phyloP scores from a whole-genome alignment of 371 early-diverging fungal species.

The Dinochytrium kinnereticum region DNA sequence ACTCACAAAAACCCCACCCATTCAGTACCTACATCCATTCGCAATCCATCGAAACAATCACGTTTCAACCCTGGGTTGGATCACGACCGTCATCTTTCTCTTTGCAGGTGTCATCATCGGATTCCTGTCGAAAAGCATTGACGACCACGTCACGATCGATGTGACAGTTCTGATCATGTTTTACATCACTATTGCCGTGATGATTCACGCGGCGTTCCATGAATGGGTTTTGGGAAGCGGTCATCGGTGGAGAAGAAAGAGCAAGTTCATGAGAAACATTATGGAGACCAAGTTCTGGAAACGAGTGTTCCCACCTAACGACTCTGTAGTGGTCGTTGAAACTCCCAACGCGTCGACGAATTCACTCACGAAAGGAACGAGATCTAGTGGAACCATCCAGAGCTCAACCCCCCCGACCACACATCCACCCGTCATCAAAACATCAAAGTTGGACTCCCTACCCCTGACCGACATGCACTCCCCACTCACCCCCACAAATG shows the following conservation, averaged over 20 bases:
- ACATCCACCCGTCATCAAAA: too few species aligned
- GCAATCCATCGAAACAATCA: constrained; percentile 18
- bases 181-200: constrained; percentile 5
- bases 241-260: not conserved
- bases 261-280: not conserved
- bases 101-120: constrained; percentile 37
- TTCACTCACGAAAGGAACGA: too few species aligned
- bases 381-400: too few species aligned
- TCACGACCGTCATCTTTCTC: constrained; percentile 33
- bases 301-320: not conserved
- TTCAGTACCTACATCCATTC: constrained; percentile 25
- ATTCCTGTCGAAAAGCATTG: constrained; percentile 7
- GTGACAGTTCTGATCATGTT: not conserved
- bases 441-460: not conserved
- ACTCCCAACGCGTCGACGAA: too few species aligned
- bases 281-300: not conserved
- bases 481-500: not conserved
- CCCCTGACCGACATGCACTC: not conserved
- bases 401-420: too few species aligned
- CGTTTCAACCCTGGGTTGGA: constrained; percentile 30
- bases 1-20: not conserved
- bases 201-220: constrained; percentile 22
- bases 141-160: constrained; percentile 20
- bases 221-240: constrained; percentile 7
- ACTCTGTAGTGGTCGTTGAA: too few species aligned